phyloP scores from a whole-genome alignment of 495 filamentous ascomycete species.

The Trichodelitschia bisporula region DNA sequence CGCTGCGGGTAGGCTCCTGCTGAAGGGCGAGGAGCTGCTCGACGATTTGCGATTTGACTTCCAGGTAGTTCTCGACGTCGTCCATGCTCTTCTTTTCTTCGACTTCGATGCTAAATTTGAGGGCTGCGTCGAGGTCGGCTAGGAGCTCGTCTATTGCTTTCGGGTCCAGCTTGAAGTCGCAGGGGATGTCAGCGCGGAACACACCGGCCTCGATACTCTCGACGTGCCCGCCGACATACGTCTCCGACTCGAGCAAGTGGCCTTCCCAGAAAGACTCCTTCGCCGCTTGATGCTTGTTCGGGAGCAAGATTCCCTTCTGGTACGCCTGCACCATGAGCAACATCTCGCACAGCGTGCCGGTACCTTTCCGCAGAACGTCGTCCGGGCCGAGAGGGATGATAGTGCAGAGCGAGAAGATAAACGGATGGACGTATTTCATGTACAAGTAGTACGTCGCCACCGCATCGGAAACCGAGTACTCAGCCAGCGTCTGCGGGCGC shows the following conservation, averaged over 20 bases:
- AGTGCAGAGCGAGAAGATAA: constrained; percentile 95
- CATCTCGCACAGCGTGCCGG: constrained; percentile 96
- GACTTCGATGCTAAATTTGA: constrained; percentile 76
- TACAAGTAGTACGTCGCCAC: constrained; percentile 98
- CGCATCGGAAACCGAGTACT: constrained; percentile 97
- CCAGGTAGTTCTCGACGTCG: constrained; percentile 79
- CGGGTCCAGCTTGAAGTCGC: constrained; percentile 72
- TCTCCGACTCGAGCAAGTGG: constrained; percentile 86
- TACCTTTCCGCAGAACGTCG: constrained; percentile 82
- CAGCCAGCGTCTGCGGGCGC: constrained; percentile 74
- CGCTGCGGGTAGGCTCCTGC: constrained; percentile 51
- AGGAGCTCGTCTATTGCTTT: constrained; percentile 74
- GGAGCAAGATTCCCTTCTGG: constrained; percentile 69
- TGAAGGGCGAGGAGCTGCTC: constrained; percentile 50
- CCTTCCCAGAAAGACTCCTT: constrained; percentile 93
- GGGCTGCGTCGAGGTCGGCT: constrained; percentile 63
- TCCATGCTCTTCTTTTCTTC: constrained; percentile 88
- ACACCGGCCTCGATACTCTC: constrained; percentile 98
- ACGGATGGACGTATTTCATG: constrained; percentile 99
- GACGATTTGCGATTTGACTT: constrained; percentile 66
- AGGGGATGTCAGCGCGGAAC: constrained; percentile 85
- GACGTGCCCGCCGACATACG: constrained; percentile 94
- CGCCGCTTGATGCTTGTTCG: constrained; percentile 84
- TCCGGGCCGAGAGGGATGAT: constrained; percentile 87
- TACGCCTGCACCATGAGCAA: constrained; percentile 97